Percentiles rank a stretch among this genome's conserved stretches.
phyloP scores from a whole-genome alignment of 1,284 basidiomycete genomes.

The Ceratobasidium sp. region DNA sequence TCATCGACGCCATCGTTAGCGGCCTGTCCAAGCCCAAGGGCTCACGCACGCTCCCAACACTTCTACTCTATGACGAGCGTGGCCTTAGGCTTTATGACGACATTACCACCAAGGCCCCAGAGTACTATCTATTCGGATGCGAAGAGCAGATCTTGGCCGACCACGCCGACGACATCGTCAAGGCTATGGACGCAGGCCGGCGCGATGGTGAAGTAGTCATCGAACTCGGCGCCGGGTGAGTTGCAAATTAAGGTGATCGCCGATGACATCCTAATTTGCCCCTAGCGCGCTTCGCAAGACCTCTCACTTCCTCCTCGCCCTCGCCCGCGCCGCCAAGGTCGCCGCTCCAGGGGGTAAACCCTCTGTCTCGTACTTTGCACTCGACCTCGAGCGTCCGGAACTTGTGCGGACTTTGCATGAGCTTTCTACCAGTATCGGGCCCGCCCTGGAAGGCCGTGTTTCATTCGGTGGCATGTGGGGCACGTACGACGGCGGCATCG shows the following conservation, averaged over 20 bases:
- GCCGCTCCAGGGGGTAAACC: constrained; percentile 58
- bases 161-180: constrained; percentile 73
- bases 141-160: constrained; percentile 78
- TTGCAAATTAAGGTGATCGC: constrained; percentile 34
- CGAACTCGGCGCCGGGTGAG: constrained; percentile 91
- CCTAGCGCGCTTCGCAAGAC: constrained; percentile 89
- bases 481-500: constrained; percentile 85
- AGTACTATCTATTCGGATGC: constrained; percentile 80
- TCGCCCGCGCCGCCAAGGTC: constrained; percentile 64
- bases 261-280: constrained; percentile 44
- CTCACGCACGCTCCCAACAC: constrained; percentile 80
- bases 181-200: constrained; percentile 69
- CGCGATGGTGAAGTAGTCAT: constrained; percentile 71
- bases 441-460: constrained; percentile 75
- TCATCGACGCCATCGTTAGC: constrained; percentile 58
- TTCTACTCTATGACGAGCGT: constrained; percentile 88
- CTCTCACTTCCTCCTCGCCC: constrained; percentile 83
- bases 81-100: constrained; percentile 87
- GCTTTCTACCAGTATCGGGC: constrained; percentile 74
- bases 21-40: constrained; percentile 69
- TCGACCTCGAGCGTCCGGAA: constrained; percentile 91
- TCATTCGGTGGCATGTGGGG: constrained; percentile 86
- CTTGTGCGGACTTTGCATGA: constrained; percentile 83
- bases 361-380: constrained; percentile 88
- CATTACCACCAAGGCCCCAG: constrained; percentile 82